A percentile compares a stretch with the other conserved stretches of the same genome.
Conservation (phyloP, 345 rosid genomes). For the Reutealis trisperma region DNA sequence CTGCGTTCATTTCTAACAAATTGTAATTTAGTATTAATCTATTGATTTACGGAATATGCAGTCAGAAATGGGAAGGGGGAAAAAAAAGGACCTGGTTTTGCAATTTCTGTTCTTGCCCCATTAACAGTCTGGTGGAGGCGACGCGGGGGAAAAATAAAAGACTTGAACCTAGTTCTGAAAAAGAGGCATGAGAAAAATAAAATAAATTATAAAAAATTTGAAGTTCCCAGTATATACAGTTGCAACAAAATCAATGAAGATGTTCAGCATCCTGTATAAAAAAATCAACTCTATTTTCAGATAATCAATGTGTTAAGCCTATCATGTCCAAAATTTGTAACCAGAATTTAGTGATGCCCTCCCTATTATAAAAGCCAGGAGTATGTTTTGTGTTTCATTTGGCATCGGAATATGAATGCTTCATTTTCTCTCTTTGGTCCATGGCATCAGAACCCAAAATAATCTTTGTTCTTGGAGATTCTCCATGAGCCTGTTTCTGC, state of each 20-base stretch:
- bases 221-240: too few species aligned
- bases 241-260: background rate
- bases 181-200: too few species aligned
- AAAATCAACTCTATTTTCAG: background rate
- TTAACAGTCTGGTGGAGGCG: too few species aligned
- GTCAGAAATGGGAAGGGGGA: too few species aligned
- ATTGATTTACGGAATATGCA: too few species aligned
- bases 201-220: too few species aligned
- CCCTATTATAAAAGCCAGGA: background rate
- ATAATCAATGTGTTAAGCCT: background rate
- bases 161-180: too few species aligned
- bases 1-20: too few species aligned
- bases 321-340: background rate
- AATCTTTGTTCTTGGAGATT: slow-evolving; percentile 9
- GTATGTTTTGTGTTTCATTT: background rate
- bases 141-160: too few species aligned
- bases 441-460: slow-evolving; percentile 19
- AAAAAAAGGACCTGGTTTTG: too few species aligned
- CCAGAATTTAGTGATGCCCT: background rate
- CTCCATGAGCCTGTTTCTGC: slow-evolving; percentile 27
- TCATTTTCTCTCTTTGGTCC: slow-evolving; percentile 30
- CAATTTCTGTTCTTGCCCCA: too few species aligned
- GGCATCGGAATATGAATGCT: slow-evolving; percentile 22
- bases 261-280: background rate
- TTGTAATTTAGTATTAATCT: too few species aligned